Evolutionary conservation across 306 rosid species (phyloP).

Genomic region (Cucurbita argyrosperma): DNA sequence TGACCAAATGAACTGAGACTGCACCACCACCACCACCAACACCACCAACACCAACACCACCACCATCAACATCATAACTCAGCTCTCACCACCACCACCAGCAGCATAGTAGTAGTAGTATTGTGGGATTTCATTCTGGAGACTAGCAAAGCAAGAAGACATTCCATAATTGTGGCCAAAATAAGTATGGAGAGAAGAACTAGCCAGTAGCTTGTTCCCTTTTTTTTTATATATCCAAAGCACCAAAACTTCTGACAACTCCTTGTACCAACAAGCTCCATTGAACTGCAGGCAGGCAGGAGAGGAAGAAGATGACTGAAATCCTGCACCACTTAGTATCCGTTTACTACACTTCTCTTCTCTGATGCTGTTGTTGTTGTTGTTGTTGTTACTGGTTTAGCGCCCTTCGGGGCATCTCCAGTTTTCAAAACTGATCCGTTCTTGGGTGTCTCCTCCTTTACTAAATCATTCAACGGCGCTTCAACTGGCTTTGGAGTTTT

Average conservation of each 20-base stretch:
- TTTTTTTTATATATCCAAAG: conserved; percentile 7
- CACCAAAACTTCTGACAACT: conserved; percentile 15
- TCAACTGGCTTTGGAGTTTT: conserved; percentile 28
- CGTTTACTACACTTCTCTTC: conserved; percentile 34
- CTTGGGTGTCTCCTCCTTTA: conserved; percentile 28
- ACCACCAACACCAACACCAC: conserved; percentile 2
- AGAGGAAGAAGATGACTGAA: not conserved
- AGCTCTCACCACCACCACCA: conserved; percentile 9
- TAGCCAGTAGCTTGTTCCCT: conserved; percentile 20
- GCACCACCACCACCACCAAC: conserved; percentile 15
- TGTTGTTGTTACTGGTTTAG: conserved; percentile 34
- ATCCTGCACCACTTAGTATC: not conserved
- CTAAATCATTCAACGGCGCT: conserved; percentile 21
- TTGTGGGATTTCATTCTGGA: not conserved
- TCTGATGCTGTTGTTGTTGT: conserved; percentile 23
- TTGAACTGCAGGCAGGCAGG: not conserved
- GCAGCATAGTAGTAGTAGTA: not conserved
- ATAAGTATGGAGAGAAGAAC: conserved; percentile 9
- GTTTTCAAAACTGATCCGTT: conserved; percentile 34
- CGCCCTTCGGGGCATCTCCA: conserved; percentile 83
- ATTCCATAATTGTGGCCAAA: conserved; percentile 14
- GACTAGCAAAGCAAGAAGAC: conserved; percentile 18
- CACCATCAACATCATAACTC: conserved; percentile 22
- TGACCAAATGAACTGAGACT: conserved; percentile 14
- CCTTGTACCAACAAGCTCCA: conserved; percentile 9